Conservation (phyloP, 495 filamentous ascomycete genomes). For the Cairneyella variabilis region DNA sequence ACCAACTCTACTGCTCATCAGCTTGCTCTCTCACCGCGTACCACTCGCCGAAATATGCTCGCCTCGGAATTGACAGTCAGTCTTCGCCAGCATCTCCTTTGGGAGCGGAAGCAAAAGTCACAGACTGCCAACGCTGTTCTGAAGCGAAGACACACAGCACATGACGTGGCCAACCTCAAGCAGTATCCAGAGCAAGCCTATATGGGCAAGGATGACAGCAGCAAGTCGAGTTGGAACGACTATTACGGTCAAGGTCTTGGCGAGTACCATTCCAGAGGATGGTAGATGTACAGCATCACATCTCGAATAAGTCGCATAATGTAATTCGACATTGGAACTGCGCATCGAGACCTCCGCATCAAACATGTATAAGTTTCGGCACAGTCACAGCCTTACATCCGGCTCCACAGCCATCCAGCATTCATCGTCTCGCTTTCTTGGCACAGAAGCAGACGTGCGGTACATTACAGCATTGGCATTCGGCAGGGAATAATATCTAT, state of each 20-base stretch:
- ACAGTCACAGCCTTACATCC: conserved; percentile 22
- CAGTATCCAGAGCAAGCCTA: conserved; percentile 61
- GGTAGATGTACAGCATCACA: conserved; percentile 32
- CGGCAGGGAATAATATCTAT: conserved; percentile 19
- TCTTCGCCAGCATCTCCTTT: conserved; percentile 71
- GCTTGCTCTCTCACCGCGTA: conserved; percentile 75
- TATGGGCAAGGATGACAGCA: conserved; percentile 43
- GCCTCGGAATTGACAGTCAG: conserved; percentile 87
- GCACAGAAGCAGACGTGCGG: conserved; percentile 24
- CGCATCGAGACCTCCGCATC: conserved; percentile 13
- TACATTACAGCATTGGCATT: conserved; percentile 15
- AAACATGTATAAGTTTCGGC: conserved; percentile 23
- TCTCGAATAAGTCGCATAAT: conserved; percentile 21
- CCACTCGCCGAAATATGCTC: conserved; percentile 95
- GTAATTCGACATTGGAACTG: conserved; percentile 10
- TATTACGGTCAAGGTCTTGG: conserved; percentile 44
- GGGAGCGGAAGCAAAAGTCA: conserved; percentile 87
- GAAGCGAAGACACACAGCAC: conserved; percentile 87
- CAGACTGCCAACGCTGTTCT: conserved; percentile 82
- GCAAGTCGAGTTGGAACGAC: conserved; percentile 48
- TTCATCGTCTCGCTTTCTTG: conserved; percentile 22
- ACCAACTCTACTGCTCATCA: conserved; percentile 62
- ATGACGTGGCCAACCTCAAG: conserved; percentile 79
- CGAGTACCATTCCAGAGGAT: conserved; percentile 51
- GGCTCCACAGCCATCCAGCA: conserved; percentile 28